Conservation (phyloP, 805 yeast species). For the Pichia insulana region DNA sequence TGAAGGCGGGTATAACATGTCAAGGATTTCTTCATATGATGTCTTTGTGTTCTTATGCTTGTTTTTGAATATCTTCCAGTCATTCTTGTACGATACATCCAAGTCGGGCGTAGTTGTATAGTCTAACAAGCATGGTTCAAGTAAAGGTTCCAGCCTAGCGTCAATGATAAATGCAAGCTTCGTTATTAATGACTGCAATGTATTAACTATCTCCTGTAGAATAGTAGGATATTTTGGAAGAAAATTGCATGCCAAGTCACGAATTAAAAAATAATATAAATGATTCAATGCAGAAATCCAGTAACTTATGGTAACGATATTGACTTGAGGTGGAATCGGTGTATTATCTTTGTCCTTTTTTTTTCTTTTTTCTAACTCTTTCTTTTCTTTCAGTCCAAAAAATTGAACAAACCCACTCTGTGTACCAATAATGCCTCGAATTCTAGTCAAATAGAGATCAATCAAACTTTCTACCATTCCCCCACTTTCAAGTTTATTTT, state of each 20-base stretch:
- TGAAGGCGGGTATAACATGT: slow-evolving; percentile 79
- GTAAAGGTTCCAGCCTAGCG: slow-evolving; percentile 43
- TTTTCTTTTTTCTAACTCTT: slow-evolving; percentile 10
- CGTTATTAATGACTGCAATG: slow-evolving; percentile 53
- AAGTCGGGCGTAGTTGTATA: slow-evolving; percentile 80
- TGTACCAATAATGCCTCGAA: slow-evolving; percentile 51
- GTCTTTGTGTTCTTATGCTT: slow-evolving; percentile 33
- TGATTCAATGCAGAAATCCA: slow-evolving; percentile 82
- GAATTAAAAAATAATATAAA: slow-evolving; percentile 64
- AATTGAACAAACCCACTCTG: slow-evolving; percentile 45
- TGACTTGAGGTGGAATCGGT: slow-evolving; percentile 28
- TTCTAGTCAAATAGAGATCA: slow-evolving; percentile 51
- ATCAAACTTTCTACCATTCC: slow-evolving; percentile 51
- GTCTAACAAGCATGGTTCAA: slow-evolving; percentile 63
- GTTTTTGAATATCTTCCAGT: slow-evolving; percentile 45
- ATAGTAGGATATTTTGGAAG: slow-evolving; percentile 47
- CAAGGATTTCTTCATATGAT: slow-evolving; percentile 59
- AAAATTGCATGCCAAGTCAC: slow-evolving; percentile 47
- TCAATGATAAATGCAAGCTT: slow-evolving; percentile 60
- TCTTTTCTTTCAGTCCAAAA: slow-evolving; percentile 18
- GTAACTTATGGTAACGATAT: slow-evolving; percentile 65
- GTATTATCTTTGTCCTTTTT: slow-evolving; percentile 11
- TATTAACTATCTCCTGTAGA: slow-evolving; percentile 48
- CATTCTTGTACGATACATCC: slow-evolving; percentile 65
- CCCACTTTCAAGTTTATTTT: slow-evolving; percentile 43